Evolutionary conservation across 208 protist genomes (phyloP).

Genomic region (Leishmania amazonensis): DNA sequence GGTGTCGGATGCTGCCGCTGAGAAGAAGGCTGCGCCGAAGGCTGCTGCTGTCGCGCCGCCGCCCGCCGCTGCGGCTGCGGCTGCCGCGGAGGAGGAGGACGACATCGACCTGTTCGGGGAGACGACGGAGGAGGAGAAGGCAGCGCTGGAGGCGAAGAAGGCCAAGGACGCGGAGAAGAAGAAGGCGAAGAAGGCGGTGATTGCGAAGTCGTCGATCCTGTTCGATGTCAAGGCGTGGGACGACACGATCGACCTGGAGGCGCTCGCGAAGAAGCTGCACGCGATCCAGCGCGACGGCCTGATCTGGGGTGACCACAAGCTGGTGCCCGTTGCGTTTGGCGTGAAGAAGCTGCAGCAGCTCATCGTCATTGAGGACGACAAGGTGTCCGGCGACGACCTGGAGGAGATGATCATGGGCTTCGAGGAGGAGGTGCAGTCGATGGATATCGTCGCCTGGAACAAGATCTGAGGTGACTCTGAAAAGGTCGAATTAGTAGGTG

Average conservation of each 20-base stretch:
- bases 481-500: no score
- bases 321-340: constrained; percentile 93
- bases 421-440: constrained; percentile 95
- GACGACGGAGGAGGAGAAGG: constrained; percentile 83
- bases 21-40: constrained; percentile 30
- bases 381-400: constrained; percentile 93
- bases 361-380: constrained; percentile 95
- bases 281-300: constrained; percentile 88
- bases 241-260: constrained; percentile 89
- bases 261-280: constrained; percentile 86
- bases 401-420: constrained; percentile 93
- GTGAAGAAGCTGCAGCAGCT: constrained; percentile 96
- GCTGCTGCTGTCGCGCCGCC: constrained; percentile 32
- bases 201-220: constrained; percentile 92
- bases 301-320: constrained; percentile 92
- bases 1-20: constrained; percentile 9
- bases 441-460: constrained; percentile 96
- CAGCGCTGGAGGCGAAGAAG: constrained; percentile 87
- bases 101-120: constrained; percentile 93
- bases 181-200: constrained; percentile 81
- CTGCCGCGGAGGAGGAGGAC: constrained; percentile 55
- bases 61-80: constrained; percentile 9
- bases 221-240: constrained; percentile 95
- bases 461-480: constrained; percentile 86
- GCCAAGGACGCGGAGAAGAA: constrained; percentile 82